Evolutionary conservation across 306 rosid genomes (phyloP).

Genomic region (Cyamopsis tetragonoloba): DNA sequence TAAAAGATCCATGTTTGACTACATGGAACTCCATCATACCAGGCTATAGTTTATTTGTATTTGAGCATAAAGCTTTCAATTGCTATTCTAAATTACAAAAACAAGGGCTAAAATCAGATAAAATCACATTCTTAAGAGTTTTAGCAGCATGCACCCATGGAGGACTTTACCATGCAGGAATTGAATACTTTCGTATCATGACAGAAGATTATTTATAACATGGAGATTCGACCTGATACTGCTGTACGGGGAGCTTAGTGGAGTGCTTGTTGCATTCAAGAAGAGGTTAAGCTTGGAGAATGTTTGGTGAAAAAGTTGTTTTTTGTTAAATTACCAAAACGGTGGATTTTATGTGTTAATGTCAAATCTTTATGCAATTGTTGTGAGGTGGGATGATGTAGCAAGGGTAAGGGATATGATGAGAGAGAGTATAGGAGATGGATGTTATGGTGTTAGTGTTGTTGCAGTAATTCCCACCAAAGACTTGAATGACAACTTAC

Average conservation of each 20-base stretch:
- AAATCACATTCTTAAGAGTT: slow-evolving; percentile 66
- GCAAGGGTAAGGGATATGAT: slow-evolving; percentile 76
- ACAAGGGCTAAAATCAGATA: slow-evolving; percentile 59
- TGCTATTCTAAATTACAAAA: slow-evolving; percentile 52
- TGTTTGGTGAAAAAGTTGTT: slow-evolving; percentile 54
- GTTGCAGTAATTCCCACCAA: slow-evolving; percentile 35
- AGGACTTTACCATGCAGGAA: slow-evolving; percentile 59
- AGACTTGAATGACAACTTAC: slow-evolving; percentile 16
- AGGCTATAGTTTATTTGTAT: slow-evolving; percentile 66
- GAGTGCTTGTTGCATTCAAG: slow-evolving; percentile 65
- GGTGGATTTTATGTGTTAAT: slow-evolving; percentile 65
- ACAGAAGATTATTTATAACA: slow-evolving; percentile 42
- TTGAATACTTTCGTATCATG: slow-evolving; percentile 45
- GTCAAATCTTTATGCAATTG: slow-evolving; percentile 72
- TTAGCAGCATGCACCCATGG: slow-evolving; percentile 71
- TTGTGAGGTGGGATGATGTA: slow-evolving; percentile 77
- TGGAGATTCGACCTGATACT: slow-evolving; percentile 66
- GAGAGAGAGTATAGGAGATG: slow-evolving; percentile 64
- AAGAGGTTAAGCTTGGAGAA: slow-evolving; percentile 69
- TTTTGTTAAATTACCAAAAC: slow-evolving; percentile 44
- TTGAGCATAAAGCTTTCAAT: slow-evolving; percentile 55
- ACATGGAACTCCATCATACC: slow-evolving; percentile 83
- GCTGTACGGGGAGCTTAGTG: slow-evolving; percentile 72
- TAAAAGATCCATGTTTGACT: slow-evolving; percentile 65
- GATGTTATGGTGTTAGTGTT: slow-evolving; percentile 57